Evolutionary conservation across 2,329 filamentous ascomycete species (phyloP).

Genomic region (Diaporthe sp.): DNA sequence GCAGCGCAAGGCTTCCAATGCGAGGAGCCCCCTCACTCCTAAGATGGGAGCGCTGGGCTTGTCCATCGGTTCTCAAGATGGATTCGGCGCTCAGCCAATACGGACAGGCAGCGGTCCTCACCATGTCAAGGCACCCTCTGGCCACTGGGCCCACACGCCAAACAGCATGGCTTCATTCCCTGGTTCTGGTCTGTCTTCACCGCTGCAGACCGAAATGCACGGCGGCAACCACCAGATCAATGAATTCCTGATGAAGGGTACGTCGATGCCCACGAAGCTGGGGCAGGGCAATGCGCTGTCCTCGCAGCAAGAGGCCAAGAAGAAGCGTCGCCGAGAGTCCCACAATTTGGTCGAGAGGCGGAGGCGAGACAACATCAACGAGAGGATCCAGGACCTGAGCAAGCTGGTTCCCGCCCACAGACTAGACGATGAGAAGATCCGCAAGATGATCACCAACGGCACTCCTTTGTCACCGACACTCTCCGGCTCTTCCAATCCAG

Average conservation of each 20-base stretch:
- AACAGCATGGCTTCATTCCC: constrained; percentile 87
- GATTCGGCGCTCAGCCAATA: constrained; percentile 84
- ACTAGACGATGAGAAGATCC: constrained; percentile 95
- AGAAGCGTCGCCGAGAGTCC: constrained; percentile 89
- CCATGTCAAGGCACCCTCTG: constrained; percentile 88
- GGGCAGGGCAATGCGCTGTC: constrained; percentile 55
- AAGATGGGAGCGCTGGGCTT: constrained; percentile 85
- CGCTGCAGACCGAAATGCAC: constrained; percentile 75
- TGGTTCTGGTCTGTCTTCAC: constrained; percentile 90
- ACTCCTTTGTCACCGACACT: constrained; percentile 89
- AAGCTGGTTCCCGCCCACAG: constrained; percentile 92
- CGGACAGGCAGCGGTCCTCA: constrained; percentile 70
- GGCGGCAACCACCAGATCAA: constrained; percentile 79
- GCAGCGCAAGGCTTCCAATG: constrained; percentile 81
- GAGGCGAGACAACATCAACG: constrained; percentile 97
- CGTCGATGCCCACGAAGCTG: constrained; percentile 91
- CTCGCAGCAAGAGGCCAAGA: constrained; percentile 93
- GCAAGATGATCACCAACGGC: constrained; percentile 94
- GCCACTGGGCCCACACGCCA: constrained; percentile 90
- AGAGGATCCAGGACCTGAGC: constrained; percentile 96
- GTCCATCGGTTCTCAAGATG: constrained; percentile 76
- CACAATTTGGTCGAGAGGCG: constrained; percentile 97
- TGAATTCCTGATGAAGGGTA: constrained; percentile 89
- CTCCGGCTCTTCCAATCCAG: constrained; percentile 76
- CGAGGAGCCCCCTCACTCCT: constrained; percentile 85